Conservation (phyloP, 1,284 basidiomycete genomes). For the Malassezia dermatis region DNA sequence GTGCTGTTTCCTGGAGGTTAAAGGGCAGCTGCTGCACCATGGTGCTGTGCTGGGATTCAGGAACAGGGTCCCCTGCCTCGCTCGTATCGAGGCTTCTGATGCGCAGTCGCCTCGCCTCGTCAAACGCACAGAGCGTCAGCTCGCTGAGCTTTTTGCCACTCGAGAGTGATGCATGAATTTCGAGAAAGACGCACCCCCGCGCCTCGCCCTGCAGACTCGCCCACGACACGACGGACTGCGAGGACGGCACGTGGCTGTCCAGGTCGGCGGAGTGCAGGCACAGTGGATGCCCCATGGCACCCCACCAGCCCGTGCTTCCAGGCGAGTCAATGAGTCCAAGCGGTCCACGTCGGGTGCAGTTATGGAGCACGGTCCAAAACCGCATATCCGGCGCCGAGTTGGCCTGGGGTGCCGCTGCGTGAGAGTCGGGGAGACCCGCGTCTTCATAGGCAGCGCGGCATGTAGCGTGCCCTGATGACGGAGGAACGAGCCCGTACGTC, state of each 20-base stretch:
- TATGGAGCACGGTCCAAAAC: constrained; percentile 32
- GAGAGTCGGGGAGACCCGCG: constrained; percentile 1
- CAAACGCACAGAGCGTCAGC: constrained; percentile 1
- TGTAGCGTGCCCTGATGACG: constrained; percentile 14
- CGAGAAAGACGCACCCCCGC: constrained; percentile 1
- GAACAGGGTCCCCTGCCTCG: background rate
- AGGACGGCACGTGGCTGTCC: background rate
- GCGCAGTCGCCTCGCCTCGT: background rate
- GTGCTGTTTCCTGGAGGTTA: constrained; percentile 28
- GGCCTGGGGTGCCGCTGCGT: background rate
- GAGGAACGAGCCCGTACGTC: constrained; percentile 29
- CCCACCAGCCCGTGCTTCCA: constrained; percentile 26
- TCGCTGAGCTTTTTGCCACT: constrained; percentile 6
- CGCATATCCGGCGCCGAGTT: constrained; percentile 19
- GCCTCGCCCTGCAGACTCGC: background rate
- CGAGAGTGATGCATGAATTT: background rate
- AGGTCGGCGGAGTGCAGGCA: background rate
- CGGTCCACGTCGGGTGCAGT: constrained; percentile 22
- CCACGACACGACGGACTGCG: background rate
- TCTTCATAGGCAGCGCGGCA: constrained; percentile 17
- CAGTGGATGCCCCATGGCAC: background rate
- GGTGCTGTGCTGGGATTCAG: constrained; percentile 12
- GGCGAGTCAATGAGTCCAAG: constrained; percentile 20
- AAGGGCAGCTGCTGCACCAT: constrained; percentile 28
- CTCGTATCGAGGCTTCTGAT: constrained; percentile 4